Evolutionary conservation across 23 red algal genomes (phyloP).

Genomic region (Gracilaria vermiculophylla): DNA sequence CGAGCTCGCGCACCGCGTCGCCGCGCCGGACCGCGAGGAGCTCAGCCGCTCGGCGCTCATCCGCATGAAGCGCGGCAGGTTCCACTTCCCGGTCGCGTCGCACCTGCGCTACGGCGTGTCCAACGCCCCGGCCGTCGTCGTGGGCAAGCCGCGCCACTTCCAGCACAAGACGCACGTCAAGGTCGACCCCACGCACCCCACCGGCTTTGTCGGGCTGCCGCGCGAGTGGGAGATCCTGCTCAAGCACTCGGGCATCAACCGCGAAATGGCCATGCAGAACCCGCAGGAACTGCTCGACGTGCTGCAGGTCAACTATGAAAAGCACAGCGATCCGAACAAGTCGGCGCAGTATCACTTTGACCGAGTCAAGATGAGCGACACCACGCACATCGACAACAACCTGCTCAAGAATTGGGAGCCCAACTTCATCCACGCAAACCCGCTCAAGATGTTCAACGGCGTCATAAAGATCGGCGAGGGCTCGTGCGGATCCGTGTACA

Average conservation of each 20-base stretch:
- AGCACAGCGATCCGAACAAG: slow-evolving; percentile 58
- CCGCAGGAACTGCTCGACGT: slow-evolving; percentile 86
- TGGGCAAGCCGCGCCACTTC: slow-evolving; percentile 77
- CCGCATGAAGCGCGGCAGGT: slow-evolving; percentile 21
- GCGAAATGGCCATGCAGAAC: slow-evolving; percentile 68
- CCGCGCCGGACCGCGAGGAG: slow-evolving; percentile 12
- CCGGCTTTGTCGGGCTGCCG: slow-evolving; percentile 90
- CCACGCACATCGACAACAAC: slow-evolving; percentile 30
- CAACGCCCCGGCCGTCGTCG: slow-evolving; percentile 28
- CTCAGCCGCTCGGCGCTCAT: slow-evolving; percentile 36
- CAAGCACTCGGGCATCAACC: slow-evolving; percentile 80
- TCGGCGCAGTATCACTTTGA: slow-evolving; percentile 40
- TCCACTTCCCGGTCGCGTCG: slow-evolving; percentile 21
- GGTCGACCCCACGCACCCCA: slow-evolving; percentile 56
- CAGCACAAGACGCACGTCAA: slow-evolving; percentile 85
- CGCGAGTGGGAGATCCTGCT: slow-evolving; percentile 88
- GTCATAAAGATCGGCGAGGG: slow-evolving; percentile 93
- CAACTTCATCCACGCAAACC: slow-evolving; percentile 70
- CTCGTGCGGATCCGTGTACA: slow-evolving; percentile 81
- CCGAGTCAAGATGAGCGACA: slow-evolving; percentile 48
- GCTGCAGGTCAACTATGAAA: slow-evolving; percentile 67
- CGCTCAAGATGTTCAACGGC: slow-evolving; percentile 69
- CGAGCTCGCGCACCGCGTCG: neutral
- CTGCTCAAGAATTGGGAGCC: slow-evolving; percentile 60
- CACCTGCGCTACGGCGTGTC: neutral